These are phyloP conservation scores for Clonostachys rosea DNA, from an alignment of 2,329 filamentous ascomycete genomes.

Conservation along the genomic window DNA sequence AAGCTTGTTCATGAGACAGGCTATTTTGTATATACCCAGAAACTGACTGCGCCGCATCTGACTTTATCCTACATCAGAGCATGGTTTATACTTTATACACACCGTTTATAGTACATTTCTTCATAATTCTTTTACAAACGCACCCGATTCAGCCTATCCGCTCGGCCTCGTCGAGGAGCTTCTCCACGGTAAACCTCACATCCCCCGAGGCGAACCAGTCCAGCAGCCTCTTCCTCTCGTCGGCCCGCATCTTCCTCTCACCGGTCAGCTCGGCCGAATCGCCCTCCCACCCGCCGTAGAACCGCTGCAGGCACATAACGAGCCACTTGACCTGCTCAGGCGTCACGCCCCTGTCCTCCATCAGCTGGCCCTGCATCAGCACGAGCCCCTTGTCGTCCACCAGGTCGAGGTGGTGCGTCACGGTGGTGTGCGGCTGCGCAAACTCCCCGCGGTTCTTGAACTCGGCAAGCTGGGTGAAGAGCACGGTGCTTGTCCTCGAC, in stretches of 20 bases:
- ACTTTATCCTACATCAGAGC: too few species aligned
- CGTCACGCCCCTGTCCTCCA: conserved; percentile 70
- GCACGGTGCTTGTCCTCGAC: conserved; percentile 64
- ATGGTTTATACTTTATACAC: background rate
- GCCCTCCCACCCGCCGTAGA: conserved; percentile 68
- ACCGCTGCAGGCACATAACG: conserved; percentile 88
- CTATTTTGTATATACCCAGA: too few species aligned
- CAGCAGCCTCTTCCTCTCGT: conserved; percentile 65
- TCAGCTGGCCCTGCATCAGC: conserved; percentile 77
- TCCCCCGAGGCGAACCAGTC: conserved; percentile 82
- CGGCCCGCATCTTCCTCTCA: conserved; percentile 48
- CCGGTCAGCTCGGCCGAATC: conserved; percentile 25
- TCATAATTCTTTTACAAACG: background rate
- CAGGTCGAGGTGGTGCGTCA: conserved; percentile 88
- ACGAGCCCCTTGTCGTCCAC: conserved; percentile 71
- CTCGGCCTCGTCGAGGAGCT: conserved; percentile 85
- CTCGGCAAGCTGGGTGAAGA: conserved; percentile 92
- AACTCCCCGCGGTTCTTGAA: conserved; percentile 90
- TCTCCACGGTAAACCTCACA: conserved; percentile 73
- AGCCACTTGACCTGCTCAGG: conserved; percentile 85
- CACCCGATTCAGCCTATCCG: conserved; percentile 49
- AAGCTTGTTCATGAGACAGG: too few species aligned
- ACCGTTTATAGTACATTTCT: background rate
- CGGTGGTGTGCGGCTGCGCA: conserved; percentile 85
- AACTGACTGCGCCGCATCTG: too few species aligned